Evolutionary conservation across 768 basidiomycete genomes (phyloP).

Genomic region (Rhizopogon rudus): DNA sequence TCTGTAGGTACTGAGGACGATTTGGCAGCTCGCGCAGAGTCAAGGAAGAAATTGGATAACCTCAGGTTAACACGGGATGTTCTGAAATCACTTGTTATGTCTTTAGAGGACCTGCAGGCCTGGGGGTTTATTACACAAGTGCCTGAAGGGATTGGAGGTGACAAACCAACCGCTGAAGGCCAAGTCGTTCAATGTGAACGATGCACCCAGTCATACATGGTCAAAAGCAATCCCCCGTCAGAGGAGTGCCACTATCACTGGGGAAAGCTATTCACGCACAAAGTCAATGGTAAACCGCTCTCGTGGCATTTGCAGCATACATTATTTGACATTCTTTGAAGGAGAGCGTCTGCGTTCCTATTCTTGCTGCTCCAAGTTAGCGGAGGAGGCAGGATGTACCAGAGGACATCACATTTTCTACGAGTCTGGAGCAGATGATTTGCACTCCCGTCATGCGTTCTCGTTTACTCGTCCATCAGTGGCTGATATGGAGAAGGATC

Average conservation of each 20-base stretch:
- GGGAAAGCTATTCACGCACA: slow-evolving; percentile 63
- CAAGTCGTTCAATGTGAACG: slow-evolving; percentile 71
- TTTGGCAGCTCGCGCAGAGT: slow-evolving; percentile 48
- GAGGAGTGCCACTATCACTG: slow-evolving; percentile 78
- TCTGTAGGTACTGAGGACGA: slow-evolving; percentile 79
- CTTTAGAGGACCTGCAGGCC: slow-evolving; percentile 47
- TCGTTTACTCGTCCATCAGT: slow-evolving; percentile 35
- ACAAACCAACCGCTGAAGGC: slow-evolving; percentile 56
- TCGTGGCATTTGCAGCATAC: background rate
- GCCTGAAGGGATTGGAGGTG: slow-evolving; percentile 64
- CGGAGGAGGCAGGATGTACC: slow-evolving; percentile 62
- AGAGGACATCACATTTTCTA: slow-evolving; percentile 89
- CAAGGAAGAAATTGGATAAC: slow-evolving; percentile 46
- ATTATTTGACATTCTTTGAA: slow-evolving; percentile 21
- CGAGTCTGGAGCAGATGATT: slow-evolving; percentile 56
- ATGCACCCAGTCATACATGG: slow-evolving; percentile 65
- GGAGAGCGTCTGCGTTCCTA: slow-evolving; percentile 68
- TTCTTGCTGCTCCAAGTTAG: slow-evolving; percentile 72
- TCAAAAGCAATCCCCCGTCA: slow-evolving; percentile 53
- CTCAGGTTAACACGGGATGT: slow-evolving; percentile 47
- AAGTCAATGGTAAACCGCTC: slow-evolving; percentile 50
- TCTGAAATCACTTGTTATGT: slow-evolving; percentile 57
- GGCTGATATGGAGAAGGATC: background rate
- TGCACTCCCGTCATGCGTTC: slow-evolving; percentile 77
- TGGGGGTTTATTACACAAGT: slow-evolving; percentile 73